Evolutionary conservation across 2,329 filamentous ascomycete species (phyloP).

Genomic region (Pseudopithomyces maydicus): DNA sequence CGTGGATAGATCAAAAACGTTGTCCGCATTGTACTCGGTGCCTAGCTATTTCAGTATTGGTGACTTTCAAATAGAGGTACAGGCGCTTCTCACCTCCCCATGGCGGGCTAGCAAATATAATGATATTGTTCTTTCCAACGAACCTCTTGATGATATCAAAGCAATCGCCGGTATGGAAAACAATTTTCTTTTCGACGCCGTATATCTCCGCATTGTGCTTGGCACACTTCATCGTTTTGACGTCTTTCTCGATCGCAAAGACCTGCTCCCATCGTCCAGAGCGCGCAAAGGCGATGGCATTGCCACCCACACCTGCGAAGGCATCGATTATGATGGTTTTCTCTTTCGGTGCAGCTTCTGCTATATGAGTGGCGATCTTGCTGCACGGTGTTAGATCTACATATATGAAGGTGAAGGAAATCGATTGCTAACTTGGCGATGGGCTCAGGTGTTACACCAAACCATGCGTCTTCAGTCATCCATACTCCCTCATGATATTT

Average conservation of each 20-base stretch:
- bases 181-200: conserved; percentile 76
- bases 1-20: conserved; percentile 79
- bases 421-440: conserved; percentile 72
- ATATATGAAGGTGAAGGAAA: conserved; percentile 23
- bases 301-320: conserved; percentile 91
- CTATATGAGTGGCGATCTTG: conserved; percentile 76
- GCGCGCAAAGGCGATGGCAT: conserved; percentile 90
- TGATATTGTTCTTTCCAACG: conserved; percentile 56
- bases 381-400: conserved; percentile 41
- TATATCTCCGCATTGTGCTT: conserved; percentile 91
- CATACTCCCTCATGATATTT: conserved; percentile 85
- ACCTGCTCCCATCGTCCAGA: conserved; percentile 80
- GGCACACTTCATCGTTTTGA: conserved; percentile 80
- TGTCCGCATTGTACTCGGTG: conserved; percentile 65
- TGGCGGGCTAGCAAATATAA: conserved; percentile 74
- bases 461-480: conserved; percentile 95
- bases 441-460: conserved; percentile 92
- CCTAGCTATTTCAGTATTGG: conserved; percentile 47
- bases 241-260: conserved; percentile 86
- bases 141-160: conserved; percentile 71
- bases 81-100: conserved; percentile 67
- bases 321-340: conserved; percentile 79
- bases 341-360: conserved; percentile 56
- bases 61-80: not conserved
- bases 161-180: conserved; percentile 86